Percentiles rank a stretch among this genome's conserved stretches.
Evolutionary conservation across 2,329 filamentous ascomycete species (phyloP).

Genomic region (Lecanosticta acicola): DNA sequence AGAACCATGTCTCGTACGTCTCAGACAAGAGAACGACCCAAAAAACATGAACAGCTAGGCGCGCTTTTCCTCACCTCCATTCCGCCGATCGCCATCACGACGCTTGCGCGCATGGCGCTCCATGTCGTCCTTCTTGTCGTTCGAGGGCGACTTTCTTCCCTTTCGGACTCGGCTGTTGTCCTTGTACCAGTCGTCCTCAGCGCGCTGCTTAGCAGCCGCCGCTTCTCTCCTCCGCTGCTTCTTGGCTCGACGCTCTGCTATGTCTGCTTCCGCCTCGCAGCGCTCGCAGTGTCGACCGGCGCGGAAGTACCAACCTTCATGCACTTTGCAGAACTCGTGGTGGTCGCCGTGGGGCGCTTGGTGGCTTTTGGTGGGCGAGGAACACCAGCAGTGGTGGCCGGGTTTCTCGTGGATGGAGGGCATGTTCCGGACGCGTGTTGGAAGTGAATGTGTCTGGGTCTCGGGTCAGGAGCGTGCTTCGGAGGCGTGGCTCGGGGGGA

Average conservation of each 20-base stretch:
- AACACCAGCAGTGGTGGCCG: conserved; percentile 3
- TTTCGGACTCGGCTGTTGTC: conserved; percentile 1
- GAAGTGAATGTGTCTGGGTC: not conserved
- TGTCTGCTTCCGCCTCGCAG: conserved; percentile 1
- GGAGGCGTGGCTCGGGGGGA: too few species aligned
- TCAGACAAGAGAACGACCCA: too few species aligned
- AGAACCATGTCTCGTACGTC: too few species aligned
- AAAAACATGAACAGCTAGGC: too few species aligned
- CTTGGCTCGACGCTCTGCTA: not conserved
- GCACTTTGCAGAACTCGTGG: conserved; percentile 1
- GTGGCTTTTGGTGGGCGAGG: not conserved
- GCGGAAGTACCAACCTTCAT: not conserved
- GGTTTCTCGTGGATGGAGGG: not conserved
- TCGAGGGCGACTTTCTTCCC: conserved; percentile 4
- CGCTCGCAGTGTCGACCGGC: not conserved
- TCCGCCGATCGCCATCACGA: too few species aligned
- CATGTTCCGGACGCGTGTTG: not conserved
- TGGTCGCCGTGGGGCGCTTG: not conserved
- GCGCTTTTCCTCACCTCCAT: too few species aligned
- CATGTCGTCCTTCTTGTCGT: too few species aligned
- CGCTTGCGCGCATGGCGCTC: too few species aligned
- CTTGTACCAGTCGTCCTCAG: conserved; percentile 1
- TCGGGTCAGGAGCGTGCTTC: too few species aligned
- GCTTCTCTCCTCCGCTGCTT: not conserved
- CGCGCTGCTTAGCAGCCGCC: not conserved